Conservation (phyloP, 257 asterid genomes). For the Solanum piurae region DNA sequence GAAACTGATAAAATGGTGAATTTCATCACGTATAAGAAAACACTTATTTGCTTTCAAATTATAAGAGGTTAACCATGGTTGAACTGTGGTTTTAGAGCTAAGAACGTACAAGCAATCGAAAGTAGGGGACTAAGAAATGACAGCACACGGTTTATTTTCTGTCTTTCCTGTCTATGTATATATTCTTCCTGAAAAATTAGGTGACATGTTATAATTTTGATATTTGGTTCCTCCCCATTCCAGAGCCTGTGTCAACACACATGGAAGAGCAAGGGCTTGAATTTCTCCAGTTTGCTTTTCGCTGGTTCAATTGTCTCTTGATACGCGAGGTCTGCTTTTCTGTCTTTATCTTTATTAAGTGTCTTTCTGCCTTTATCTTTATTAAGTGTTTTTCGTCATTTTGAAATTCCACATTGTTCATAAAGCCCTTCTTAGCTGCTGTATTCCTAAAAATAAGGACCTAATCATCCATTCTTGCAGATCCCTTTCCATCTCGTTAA, state of each 20-base stretch:
- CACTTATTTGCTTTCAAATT: not conserved
- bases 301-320: constrained; percentile 97
- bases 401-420: not conserved
- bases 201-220: not conserved
- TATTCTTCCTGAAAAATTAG: not conserved
- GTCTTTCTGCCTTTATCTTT: not conserved
- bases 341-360: not conserved
- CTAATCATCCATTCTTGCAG: constrained; percentile 29
- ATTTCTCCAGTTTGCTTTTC: constrained; percentile 97
- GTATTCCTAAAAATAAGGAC: not conserved
- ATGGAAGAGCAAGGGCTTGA: constrained; percentile 97
- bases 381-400: not conserved
- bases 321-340: constrained; percentile 72
- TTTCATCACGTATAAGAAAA: not conserved
- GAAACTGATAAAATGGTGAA: not conserved
- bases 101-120: not conserved
- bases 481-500: constrained; percentile 80
- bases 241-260: constrained; percentile 79
- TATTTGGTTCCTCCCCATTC: not conserved
- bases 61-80: not conserved
- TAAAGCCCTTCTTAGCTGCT: not conserved
- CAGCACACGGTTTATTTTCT: not conserved
- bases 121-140: not conserved
- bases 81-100: not conserved
- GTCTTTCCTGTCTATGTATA: not conserved